Percentiles rank a stretch among this genome's conserved stretches.
These are phyloP conservation scores for Trametes cubensis DNA, from an alignment of 768 basidiomycete genomes.

Conservation along the genomic window DNA sequence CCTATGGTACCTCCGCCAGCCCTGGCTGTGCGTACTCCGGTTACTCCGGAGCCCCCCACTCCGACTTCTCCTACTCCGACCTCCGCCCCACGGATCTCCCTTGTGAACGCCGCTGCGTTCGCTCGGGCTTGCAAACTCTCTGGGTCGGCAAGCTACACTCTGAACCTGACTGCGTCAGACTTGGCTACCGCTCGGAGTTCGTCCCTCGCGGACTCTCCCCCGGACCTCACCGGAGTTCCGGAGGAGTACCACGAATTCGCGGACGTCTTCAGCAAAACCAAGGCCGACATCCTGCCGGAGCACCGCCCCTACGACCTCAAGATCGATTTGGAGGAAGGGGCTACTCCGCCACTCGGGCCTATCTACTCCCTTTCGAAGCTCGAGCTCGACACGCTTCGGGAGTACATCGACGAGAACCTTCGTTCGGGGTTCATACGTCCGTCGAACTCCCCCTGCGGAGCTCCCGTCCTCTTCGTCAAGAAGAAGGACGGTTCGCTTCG, in stretches of 20 bases:
- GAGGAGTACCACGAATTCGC: conserved; percentile 1
- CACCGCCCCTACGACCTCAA: background rate
- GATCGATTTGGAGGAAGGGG: background rate
- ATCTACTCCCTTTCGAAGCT: background rate
- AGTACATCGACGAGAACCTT: background rate
- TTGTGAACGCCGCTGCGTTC: background rate
- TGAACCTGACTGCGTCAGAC: background rate
- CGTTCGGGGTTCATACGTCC: too few relatives aligned
- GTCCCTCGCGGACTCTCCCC: background rate
- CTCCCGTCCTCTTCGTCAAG: background rate
- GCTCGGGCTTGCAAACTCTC: background rate
- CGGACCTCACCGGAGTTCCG: background rate
- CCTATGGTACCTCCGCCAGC: too few relatives aligned
- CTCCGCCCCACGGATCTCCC: background rate
- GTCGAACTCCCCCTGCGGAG: too few relatives aligned
- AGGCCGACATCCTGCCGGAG: background rate
- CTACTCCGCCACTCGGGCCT: background rate
- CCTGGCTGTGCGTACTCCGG: too few relatives aligned
- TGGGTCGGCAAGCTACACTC: background rate
- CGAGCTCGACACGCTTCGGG: background rate
- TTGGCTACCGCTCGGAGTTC: background rate
- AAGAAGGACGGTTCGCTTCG: background rate
- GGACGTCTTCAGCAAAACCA: background rate
- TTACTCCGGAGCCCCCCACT: background rate
- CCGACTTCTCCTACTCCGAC: background rate